A percentile compares a stretch with the other conserved stretches of the same genome.
phyloP scores from a whole-genome alignment of 208 protist species.

The Leishmania tropica region DNA sequence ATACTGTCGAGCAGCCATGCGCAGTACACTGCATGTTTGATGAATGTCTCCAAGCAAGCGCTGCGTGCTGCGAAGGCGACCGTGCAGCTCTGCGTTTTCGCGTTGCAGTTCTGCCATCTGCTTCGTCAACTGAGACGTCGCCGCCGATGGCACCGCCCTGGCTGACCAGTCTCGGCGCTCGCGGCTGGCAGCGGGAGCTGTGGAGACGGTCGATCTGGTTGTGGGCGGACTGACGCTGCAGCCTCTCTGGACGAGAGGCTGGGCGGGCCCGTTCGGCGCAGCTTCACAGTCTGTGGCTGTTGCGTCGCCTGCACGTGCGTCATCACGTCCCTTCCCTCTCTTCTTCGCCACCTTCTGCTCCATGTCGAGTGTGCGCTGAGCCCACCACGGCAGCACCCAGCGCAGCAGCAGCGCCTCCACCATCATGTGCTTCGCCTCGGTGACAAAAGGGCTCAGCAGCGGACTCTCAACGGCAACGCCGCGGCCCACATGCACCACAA shows the following conservation, averaged over 20 bases:
- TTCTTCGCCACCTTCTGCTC: neutral
- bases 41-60: constrained; percentile 6
- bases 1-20: constrained; percentile 16
- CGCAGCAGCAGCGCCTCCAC: constrained; percentile 18
- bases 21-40: constrained; percentile 9
- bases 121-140: neutral
- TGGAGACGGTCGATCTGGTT: neutral
- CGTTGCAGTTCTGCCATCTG: neutral
- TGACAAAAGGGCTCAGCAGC: constrained; percentile 30
- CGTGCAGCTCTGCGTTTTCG: constrained; percentile 3
- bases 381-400: constrained; percentile 37
- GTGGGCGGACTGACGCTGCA: neutral
- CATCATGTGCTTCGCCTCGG: constrained; percentile 32
- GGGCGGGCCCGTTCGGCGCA: neutral
- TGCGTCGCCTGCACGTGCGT: too few species aligned
- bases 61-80: neutral
- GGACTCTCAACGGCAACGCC: constrained; percentile 27
- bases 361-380: neutral
- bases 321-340: neutral
- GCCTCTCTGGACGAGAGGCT: neutral
- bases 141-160: neutral
- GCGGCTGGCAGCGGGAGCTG: neutral
- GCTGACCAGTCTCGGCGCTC: neutral
- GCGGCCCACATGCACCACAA: constrained; percentile 8
- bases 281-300: too few species aligned